Percentiles rank a stretch among this genome's conserved stretches.
Conservation (phyloP, 345 rosid genomes). For the Salix dunnii region DNA sequence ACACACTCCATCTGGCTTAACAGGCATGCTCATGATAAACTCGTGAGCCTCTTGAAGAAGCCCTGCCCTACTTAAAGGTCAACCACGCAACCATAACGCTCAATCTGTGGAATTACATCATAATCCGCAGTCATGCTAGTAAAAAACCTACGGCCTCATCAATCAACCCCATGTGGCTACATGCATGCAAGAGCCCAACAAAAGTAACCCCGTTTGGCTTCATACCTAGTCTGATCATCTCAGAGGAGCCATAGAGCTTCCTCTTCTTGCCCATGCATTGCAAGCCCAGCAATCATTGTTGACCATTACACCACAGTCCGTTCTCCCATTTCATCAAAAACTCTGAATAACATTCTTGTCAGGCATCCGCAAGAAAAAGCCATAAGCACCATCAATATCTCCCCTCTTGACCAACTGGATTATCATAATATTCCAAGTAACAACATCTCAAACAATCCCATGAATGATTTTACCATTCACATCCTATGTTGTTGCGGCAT, state of each 20-base stretch:
- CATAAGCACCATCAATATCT: constrained; percentile 21
- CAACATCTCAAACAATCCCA: no score
- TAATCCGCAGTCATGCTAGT: constrained; percentile 34
- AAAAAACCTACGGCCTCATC: constrained; percentile 37
- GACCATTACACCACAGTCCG: constrained; percentile 34
- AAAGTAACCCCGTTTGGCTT: constrained; percentile 49
- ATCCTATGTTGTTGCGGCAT: constrained; percentile 34
- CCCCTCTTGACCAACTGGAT: constrained; percentile 26
- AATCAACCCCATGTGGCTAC: constrained; percentile 52
- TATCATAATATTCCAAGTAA: constrained; percentile 34
- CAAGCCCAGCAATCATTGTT: constrained; percentile 34
- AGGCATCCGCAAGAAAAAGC: constrained; percentile 27
- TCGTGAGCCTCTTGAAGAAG: constrained; percentile 34
- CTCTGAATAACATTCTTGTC: constrained; percentile 33
- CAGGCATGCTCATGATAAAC: constrained; percentile 31
- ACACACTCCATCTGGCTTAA: constrained; percentile 30
- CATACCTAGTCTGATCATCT: constrained; percentile 24
- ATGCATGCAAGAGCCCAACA: constrained; percentile 50
- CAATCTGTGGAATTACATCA: constrained; percentile 35
- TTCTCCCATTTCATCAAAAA: constrained; percentile 30
- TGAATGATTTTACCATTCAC: no score
- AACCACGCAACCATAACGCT: constrained; percentile 32
- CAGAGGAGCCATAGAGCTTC: constrained; percentile 21
- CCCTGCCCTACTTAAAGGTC: constrained; percentile 29
- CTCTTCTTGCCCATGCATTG: constrained; percentile 32